phyloP scores from a whole-genome alignment of 2,329 filamentous ascomycete genomes.

The Pseudodiploospora longispora region DNA sequence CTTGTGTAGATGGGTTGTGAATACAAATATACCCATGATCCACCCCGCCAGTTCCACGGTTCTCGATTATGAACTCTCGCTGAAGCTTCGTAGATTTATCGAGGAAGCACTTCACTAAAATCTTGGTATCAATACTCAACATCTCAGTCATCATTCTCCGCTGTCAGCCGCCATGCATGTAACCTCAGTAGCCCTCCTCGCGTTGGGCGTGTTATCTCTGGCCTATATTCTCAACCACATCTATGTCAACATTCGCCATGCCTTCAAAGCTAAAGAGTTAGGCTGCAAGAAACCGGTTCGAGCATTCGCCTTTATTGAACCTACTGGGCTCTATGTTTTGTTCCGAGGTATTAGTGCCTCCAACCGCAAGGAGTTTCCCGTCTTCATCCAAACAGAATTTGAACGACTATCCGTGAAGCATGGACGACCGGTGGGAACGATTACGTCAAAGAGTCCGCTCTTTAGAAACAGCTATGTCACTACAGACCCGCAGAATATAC shows the following conservation, averaged over 20 bases:
- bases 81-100: too few relatives aligned
- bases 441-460: constrained; percentile 10
- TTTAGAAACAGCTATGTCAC: constrained; percentile 15
- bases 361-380: constrained; percentile 11
- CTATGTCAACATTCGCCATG: constrained; percentile 4
- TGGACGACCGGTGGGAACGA: constrained; percentile 13
- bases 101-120: too few relatives aligned
- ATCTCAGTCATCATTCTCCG: too few relatives aligned
- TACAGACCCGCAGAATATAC: constrained; percentile 19
- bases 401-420: constrained; percentile 1
- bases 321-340: constrained; percentile 10
- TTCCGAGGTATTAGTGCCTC: constrained; percentile 8
- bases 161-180: constrained; percentile 1
- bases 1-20: too few relatives aligned
- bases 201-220: constrained; percentile 4
- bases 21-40: too few relatives aligned
- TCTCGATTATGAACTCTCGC: too few relatives aligned
- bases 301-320: constrained; percentile 8
- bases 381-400: constrained; percentile 4
- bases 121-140: too few relatives aligned
- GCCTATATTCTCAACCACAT: constrained; percentile 8
- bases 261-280: constrained; percentile 8
- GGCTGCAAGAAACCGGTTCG: constrained; percentile 11
- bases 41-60: too few relatives aligned
- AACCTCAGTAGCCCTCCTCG: not conserved